Conservation (phyloP, 148 eudicot genomes). For the Mesembryanthemum crystallinum region DNA sequence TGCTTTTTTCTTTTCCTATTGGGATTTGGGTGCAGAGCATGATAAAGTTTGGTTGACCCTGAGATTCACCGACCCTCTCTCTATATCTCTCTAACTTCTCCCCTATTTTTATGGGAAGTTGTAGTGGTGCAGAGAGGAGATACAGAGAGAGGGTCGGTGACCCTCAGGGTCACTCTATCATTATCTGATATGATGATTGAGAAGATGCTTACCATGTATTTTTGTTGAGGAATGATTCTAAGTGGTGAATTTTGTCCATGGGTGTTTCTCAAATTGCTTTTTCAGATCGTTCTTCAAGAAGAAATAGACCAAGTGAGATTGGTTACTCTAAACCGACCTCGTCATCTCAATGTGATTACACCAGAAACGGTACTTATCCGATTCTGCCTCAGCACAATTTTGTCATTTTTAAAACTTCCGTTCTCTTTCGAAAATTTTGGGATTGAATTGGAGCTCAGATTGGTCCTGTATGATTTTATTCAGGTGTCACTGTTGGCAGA, state of each 20-base stretch:
- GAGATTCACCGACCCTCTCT: too few relatives aligned
- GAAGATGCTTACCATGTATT: neutral
- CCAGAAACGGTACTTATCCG: constrained; percentile 60
- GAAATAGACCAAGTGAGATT: constrained; percentile 63
- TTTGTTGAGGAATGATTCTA: neutral
- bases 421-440: neutral
- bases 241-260: neutral
- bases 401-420: neutral
- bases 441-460: constrained; percentile 13
- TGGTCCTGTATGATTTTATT: constrained; percentile 10
- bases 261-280: neutral
- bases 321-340: constrained; percentile 85
- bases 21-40: neutral
- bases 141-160: too few relatives aligned
- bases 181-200: neutral
- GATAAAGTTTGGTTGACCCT: too few relatives aligned
- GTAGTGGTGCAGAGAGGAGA: too few relatives aligned
- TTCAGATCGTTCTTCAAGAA: constrained; percentile 77
- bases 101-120: too few relatives aligned
- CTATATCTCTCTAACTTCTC: too few relatives aligned
- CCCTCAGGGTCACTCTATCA: too few relatives aligned
- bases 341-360: constrained; percentile 81
- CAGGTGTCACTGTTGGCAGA: constrained; percentile 76
- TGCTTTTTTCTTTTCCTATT: neutral
- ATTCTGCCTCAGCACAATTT: neutral